Evolutionary conservation across 2,329 filamentous ascomycete species (phyloP).

Genomic region (Acarospora socialis): DNA sequence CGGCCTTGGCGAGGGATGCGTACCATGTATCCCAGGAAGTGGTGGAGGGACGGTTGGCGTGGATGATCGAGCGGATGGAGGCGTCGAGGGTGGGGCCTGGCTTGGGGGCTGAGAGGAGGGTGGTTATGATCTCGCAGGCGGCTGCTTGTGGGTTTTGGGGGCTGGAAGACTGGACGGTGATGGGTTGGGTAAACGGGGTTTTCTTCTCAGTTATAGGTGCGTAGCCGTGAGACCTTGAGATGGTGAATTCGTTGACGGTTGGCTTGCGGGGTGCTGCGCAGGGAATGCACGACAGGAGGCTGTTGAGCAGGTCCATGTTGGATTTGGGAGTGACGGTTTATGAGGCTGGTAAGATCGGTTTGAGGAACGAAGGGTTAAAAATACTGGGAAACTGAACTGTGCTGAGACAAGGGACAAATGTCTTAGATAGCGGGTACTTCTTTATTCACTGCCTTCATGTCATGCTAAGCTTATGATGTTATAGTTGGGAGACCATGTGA

Average conservation of each 20-base stretch:
- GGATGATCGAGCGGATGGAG: constrained; percentile 8
- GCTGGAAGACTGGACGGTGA: not conserved
- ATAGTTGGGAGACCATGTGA: too few relatives aligned
- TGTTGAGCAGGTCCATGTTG: not conserved
- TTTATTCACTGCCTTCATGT: too few relatives aligned
- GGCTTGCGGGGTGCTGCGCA: constrained; percentile 1
- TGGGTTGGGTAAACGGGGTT: not conserved
- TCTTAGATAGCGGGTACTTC: too few relatives aligned
- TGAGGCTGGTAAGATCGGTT: too few relatives aligned
- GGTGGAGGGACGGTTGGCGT: constrained; percentile 3
- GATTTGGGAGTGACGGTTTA: too few relatives aligned
- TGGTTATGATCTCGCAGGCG: constrained; percentile 5
- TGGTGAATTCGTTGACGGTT: not conserved
- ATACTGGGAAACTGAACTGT: too few relatives aligned
- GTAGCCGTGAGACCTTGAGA: not conserved
- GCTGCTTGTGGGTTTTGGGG: constrained; percentile 12
- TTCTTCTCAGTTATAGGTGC: not conserved
- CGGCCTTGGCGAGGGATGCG: constrained; percentile 4
- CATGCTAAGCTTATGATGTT: too few relatives aligned
- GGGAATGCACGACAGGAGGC: not conserved
- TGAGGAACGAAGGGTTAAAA: too few relatives aligned
- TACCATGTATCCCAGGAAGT: constrained; percentile 6
- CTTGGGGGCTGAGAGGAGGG: constrained; percentile 2
- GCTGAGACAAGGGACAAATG: too few relatives aligned
- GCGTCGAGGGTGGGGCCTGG: not conserved